Base-by-base conservation (phyloP, 345 rosid genomes). In the Firmiana major region DNA sequence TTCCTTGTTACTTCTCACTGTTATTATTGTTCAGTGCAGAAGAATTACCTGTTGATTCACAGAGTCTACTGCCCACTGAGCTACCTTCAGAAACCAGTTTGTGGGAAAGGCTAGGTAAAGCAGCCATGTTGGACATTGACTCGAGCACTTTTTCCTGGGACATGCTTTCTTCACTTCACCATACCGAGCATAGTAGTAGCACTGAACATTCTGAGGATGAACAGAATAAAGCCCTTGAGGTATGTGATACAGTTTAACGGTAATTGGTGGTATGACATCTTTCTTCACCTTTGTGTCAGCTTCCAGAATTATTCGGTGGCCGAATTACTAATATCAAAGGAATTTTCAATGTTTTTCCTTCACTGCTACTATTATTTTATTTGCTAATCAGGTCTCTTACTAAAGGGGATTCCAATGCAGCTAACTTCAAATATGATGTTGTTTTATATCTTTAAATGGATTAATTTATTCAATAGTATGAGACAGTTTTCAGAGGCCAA, bases 91-190 rank as follows among this genome's bases (percentile, higher is more conserved):
- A 90, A 71, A 79, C 81, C 77, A 91, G 86, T 81, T 83, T 96
- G 88, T 96, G 94, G 98, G 98, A 96, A 80, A 94, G 94, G 83
- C 92, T 96, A 63, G 95, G 97, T 57, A 92, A 88, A 85, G 95
- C 97, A 75, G 84, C 84, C 40, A 80, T 77, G 49, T 80, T 92
- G 85, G 94, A 90, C 80, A 90, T 91, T 0, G 97, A 94, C 11
- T 87, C 92, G 0, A 84, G 67, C 74, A 85, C 83, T 67, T 92
- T 94, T 73, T 90, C 97, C 4, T 96, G 99, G 99, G 91, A 85
- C 79, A 86, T 87, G 94, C 87, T 96, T 38, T 90, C 98, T 80
- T 96, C 99, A 6, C 99, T 96, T 83, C 98, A 96, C 82, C 97
- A 92, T 85, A 90, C 97, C 24, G 99, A 92, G 80, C 99, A 96